These are phyloP conservation scores for Endocalyx cinctus DNA, from an alignment of 2,329 filamentous ascomycete genomes.

Conservation along the genomic window DNA sequence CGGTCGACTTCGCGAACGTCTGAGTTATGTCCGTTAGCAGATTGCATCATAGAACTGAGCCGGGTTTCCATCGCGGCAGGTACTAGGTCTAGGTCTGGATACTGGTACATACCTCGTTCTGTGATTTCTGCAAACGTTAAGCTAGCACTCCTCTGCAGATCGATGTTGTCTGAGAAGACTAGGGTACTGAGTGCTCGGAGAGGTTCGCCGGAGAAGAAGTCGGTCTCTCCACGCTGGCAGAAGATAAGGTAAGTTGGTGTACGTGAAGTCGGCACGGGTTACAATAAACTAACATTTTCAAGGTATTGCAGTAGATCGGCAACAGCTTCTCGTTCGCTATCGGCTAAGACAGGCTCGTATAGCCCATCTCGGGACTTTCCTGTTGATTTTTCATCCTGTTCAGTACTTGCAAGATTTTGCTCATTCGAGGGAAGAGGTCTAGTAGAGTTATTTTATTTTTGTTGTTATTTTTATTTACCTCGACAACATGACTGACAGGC, in stretches of 20 bases:
- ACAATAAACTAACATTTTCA: constrained; percentile 84
- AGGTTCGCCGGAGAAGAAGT: constrained; percentile 96
- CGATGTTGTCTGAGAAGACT: constrained; percentile 98
- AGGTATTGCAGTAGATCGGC: constrained; percentile 93
- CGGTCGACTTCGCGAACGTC: constrained; percentile 96
- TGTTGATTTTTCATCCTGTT: constrained; percentile 37
- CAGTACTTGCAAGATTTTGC: constrained; percentile 18
- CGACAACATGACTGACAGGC: constrained; percentile 32
- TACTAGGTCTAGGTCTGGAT: no score
- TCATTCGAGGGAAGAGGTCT: constrained; percentile 4
- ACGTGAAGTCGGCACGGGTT: no score
- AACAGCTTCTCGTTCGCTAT: constrained; percentile 94
- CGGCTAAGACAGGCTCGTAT: constrained; percentile 83
- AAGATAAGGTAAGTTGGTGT: no score
- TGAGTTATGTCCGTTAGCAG: constrained; percentile 40
- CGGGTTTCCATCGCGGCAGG: no score
- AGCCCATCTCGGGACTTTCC: constrained; percentile 75
- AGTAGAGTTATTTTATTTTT: no score
- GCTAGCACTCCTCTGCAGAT: constrained; percentile 93
- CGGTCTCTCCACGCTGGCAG: constrained; percentile 81
- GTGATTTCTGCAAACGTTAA: constrained; percentile 99
- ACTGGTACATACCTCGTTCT: constrained; percentile 74
- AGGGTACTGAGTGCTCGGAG: constrained; percentile 90
- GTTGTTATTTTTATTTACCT: constrained; percentile 19
- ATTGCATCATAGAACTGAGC: no score